Percentiles rank a stretch among this genome's conserved stretches.
These are phyloP conservation scores for Wickerhamomyces ciferrii DNA, from an alignment of 805 yeast species.

Conservation along the genomic window DNA sequence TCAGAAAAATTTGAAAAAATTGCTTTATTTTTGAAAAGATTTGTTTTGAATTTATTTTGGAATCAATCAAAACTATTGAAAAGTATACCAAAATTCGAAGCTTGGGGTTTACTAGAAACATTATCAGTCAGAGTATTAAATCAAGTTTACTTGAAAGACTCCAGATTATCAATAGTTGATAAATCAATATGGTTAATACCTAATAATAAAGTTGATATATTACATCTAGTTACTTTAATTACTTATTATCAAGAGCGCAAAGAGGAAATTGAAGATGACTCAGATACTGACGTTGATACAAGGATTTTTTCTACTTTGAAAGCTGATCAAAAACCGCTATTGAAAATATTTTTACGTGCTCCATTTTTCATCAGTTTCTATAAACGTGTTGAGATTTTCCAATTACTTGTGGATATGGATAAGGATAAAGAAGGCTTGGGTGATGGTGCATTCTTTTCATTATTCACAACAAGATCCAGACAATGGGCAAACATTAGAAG, in stretches of 20 bases:
- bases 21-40: slow-evolving; percentile 41
- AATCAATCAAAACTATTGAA: slow-evolving; percentile 12
- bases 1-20: slow-evolving; percentile 32
- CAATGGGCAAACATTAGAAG: slow-evolving; percentile 57
- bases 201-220: slow-evolving; percentile 23
- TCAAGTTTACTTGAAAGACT: slow-evolving; percentile 61
- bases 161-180: slow-evolving; percentile 50
- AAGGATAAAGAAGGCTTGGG: slow-evolving; percentile 22
- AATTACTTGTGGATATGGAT: slow-evolving; percentile 54
- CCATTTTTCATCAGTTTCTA: slow-evolving; percentile 82
- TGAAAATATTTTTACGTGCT: slow-evolving; percentile 51
- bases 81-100: not conserved
- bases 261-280: slow-evolving; percentile 16
- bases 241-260: slow-evolving; percentile 38
- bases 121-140: slow-evolving; percentile 49
- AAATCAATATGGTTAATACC: slow-evolving; percentile 49
- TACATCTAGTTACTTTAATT: slow-evolving; percentile 30
- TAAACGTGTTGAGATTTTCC: slow-evolving; percentile 69
- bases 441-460: not conserved
- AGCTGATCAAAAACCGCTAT: slow-evolving; percentile 21
- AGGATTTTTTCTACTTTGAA: slow-evolving; percentile 7
- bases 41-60: slow-evolving; percentile 48
- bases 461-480: slow-evolving; percentile 15
- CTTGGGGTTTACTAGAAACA: slow-evolving; percentile 17
- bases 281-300: slow-evolving; percentile 19